Evolutionary conservation across 192 early-diverging fungal species (phyloP).

Genomic region (Entomortierella beljakovae): DNA sequence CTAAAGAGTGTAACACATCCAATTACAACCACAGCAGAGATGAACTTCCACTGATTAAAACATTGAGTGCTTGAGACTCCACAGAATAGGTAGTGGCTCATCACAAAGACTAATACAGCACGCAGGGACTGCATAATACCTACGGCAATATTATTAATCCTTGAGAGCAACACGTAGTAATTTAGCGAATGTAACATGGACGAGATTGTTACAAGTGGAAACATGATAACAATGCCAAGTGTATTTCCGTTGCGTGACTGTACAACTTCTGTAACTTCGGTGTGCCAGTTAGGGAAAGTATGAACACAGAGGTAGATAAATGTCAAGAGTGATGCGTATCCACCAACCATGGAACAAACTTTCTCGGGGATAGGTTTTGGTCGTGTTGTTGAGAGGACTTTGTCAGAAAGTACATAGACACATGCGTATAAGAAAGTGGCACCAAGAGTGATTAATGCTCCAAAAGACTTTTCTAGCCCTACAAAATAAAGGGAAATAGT

Average conservation of each 20-base stretch:
- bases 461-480: slow-evolving; percentile 54
- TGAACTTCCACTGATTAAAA: slow-evolving; percentile 67
- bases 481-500: neutral
- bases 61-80: slow-evolving; percentile 63
- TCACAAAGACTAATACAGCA: slow-evolving; percentile 67
- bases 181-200: slow-evolving; percentile 63
- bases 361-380: slow-evolving; percentile 63
- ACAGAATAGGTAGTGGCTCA: slow-evolving; percentile 70
- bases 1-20: slow-evolving; percentile 67
- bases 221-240: slow-evolving; percentile 53
- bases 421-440: slow-evolving; percentile 69
- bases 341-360: slow-evolving; percentile 63
- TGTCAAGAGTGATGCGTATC: slow-evolving; percentile 54
- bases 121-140: slow-evolving; percentile 67
- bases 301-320: slow-evolving; percentile 61
- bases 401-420: slow-evolving; percentile 67
- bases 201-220: slow-evolving; percentile 55
- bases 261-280: slow-evolving; percentile 31
- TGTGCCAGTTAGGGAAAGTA: slow-evolving; percentile 65
- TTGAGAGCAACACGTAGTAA: slow-evolving; percentile 65
- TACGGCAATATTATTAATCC: slow-evolving; percentile 65
- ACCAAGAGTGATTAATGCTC: slow-evolving; percentile 62
- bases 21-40: slow-evolving; percentile 62
- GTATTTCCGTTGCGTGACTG: slow-evolving; percentile 2
- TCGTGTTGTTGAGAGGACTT: slow-evolving; percentile 54